phyloP scores from a whole-genome alignment of 306 rosid species.

The Sphenostylis stenocarpa region DNA sequence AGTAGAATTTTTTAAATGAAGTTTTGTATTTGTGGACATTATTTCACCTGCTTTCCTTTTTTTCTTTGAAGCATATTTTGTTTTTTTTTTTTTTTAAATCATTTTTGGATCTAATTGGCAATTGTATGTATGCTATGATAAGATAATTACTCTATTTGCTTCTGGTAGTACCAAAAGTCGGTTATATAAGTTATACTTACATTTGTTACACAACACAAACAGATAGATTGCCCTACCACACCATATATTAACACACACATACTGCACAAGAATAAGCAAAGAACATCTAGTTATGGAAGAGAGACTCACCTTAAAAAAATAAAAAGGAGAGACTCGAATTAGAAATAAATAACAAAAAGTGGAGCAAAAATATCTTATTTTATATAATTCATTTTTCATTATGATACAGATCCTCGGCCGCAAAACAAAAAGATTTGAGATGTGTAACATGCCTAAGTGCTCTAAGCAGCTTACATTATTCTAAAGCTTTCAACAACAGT shows the following conservation, averaged over 20 bases:
- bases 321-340: not conserved
- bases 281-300: not conserved
- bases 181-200: not conserved
- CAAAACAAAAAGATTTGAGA: not conserved
- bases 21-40: too few relatives aligned
- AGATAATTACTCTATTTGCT: not conserved
- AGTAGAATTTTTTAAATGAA: too few relatives aligned
- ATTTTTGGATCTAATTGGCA: not conserved
- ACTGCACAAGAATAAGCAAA: not conserved
- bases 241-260: not conserved
- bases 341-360: not conserved
- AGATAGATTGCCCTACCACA: not conserved
- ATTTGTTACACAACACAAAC: not conserved
- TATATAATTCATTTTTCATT: slow-evolving; percentile 11
- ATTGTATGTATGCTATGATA: not conserved
- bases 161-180: not conserved
- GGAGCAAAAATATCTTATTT: not conserved
- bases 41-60: too few relatives aligned
- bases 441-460: not conserved
- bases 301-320: not conserved
- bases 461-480: not conserved
- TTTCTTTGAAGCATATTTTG: too few relatives aligned
- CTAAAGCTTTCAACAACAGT: slow-evolving; percentile 10
- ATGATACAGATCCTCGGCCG: slow-evolving; percentile 6
- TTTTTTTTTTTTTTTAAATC: too few relatives aligned